Conservation (phyloP, 257 asterid genomes). For the Coffea eugenioides region DNA sequence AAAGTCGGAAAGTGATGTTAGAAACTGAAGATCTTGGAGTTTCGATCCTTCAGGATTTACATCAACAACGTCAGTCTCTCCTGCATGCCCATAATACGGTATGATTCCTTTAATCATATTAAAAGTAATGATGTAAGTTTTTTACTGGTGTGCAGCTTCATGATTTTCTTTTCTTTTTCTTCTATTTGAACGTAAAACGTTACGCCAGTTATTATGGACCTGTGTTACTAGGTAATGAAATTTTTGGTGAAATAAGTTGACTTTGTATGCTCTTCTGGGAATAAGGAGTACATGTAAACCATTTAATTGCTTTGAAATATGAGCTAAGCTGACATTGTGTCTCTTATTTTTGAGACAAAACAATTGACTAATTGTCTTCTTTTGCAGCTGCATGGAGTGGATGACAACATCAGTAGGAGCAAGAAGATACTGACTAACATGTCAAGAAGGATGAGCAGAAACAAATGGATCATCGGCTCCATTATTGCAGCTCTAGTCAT, state of each 20-base stretch:
- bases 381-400: constrained; percentile 79
- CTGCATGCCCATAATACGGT: constrained; percentile 38
- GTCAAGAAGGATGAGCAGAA: constrained; percentile 80
- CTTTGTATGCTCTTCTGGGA: background rate
- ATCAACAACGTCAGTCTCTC: constrained; percentile 39
- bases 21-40: constrained; percentile 49
- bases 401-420: constrained; percentile 69
- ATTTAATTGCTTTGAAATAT: background rate
- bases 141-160: background rate
- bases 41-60: constrained; percentile 38
- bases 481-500: constrained; percentile 47
- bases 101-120: background rate
- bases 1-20: constrained; percentile 35
- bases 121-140: background rate
- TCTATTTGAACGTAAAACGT: background rate
- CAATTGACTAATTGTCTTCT: constrained; percentile 3
- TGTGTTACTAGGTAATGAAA: background rate
- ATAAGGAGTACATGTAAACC: too few relatives aligned
- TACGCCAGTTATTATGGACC: background rate
- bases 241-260: background rate
- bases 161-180: background rate
- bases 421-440: constrained; percentile 63
- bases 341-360: background rate
- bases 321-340: background rate
- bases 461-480: constrained; percentile 64